Conservation (phyloP, 208 protist genomes). For the Leishmania tarentolae region DNA sequence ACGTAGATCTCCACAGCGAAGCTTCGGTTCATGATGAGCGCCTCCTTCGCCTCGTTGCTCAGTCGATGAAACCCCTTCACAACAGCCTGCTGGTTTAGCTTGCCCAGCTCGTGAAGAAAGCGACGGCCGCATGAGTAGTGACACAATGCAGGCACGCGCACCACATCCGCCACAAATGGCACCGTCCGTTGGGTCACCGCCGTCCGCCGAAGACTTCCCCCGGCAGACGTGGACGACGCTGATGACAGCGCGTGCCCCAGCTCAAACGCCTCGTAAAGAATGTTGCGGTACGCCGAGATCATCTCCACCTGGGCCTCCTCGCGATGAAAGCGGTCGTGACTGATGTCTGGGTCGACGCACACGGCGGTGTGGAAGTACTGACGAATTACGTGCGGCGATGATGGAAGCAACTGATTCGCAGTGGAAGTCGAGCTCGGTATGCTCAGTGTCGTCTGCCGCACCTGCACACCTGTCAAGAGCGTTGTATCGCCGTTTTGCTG, state of each 20-base stretch:
- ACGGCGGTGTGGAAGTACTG: constrained; percentile 43
- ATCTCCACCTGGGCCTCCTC: constrained; percentile 91
- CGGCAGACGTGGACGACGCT: background rate
- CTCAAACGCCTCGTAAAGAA: constrained; percentile 82
- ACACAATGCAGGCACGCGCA: constrained; percentile 76
- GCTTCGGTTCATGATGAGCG: constrained; percentile 53
- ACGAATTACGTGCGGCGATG: constrained; percentile 13
- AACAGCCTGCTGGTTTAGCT: constrained; percentile 82
- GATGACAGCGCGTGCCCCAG: constrained; percentile 14
- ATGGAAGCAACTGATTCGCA: background rate
- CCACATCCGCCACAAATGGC: constrained; percentile 47
- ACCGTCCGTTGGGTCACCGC: background rate
- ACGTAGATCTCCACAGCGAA: constrained; percentile 85
- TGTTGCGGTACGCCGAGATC: constrained; percentile 87
- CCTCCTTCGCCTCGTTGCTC: constrained; percentile 73
- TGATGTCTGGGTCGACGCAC: constrained; percentile 75
- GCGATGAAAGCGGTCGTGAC: constrained; percentile 61
- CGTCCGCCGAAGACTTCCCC: constrained; percentile 6
- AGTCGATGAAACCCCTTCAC: constrained; percentile 90
- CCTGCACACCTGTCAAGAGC: constrained; percentile 29
- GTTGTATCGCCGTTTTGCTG: constrained; percentile 73
- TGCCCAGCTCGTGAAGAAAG: constrained; percentile 73
- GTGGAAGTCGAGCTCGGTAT: constrained; percentile 7
- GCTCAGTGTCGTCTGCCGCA: constrained; percentile 12
- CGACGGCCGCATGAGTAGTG: constrained; percentile 48